These are phyloP conservation scores for Scutellaria galericulata DNA, from an alignment of 257 asterid species.

Conservation along the genomic window DNA sequence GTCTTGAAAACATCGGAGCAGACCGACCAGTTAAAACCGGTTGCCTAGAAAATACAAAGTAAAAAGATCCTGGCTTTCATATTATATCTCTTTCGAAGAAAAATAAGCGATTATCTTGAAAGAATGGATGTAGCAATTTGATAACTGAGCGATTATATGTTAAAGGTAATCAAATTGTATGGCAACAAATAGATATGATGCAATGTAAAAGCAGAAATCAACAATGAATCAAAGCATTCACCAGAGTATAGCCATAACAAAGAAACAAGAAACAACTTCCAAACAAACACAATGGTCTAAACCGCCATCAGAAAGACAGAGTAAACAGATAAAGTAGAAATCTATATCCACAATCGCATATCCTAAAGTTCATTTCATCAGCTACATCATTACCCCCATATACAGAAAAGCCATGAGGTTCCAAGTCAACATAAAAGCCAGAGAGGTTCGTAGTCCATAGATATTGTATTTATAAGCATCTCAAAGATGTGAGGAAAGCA, in stretches of 20 bases:
- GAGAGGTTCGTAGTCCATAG: conserved; percentile 25
- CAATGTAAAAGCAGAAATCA: background rate
- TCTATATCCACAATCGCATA: conserved; percentile 47
- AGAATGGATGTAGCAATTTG: background rate
- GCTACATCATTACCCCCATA: conserved; percentile 37
- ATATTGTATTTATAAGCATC: conserved; percentile 16
- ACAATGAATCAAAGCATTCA: background rate
- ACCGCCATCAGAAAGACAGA: conserved; percentile 16
- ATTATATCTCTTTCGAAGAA: background rate
- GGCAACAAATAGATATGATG: background rate
- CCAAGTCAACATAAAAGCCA: conserved; percentile 26
- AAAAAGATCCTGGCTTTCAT: background rate
- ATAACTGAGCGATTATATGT: too few species aligned
- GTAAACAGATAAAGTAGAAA: background rate
- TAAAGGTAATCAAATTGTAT: too few species aligned
- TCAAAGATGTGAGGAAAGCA: conserved; percentile 32
- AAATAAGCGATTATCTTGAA: background rate
- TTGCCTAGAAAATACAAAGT: too few species aligned
- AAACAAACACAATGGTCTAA: conserved; percentile 5
- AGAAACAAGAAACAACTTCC: background rate
- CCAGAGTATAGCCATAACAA: too few species aligned
- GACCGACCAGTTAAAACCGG: too few species aligned
- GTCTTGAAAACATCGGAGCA: too few species aligned
- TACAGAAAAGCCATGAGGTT: conserved; percentile 38
- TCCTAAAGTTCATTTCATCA: conserved; percentile 39